Evolutionary conservation across 495 filamentous ascomycete genomes (phyloP), one percentile per base, ranked within the genome.

Genomic region (Jackrogersella minutella): DNA sequence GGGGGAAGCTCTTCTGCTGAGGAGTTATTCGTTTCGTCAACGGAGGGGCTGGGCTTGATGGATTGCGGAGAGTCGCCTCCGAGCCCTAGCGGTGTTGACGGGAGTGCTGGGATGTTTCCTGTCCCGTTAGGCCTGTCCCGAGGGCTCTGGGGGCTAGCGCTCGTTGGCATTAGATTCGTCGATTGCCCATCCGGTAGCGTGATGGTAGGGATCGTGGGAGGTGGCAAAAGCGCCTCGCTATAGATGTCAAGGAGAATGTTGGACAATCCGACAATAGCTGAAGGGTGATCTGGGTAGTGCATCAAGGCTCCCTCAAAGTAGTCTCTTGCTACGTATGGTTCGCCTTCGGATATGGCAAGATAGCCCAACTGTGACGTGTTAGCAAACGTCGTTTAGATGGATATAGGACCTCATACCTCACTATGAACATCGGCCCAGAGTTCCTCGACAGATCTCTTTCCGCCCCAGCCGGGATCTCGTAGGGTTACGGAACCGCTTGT

Each of bases 181-280:
- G 52, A 17, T 41, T 36, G 62, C 13, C 69, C 59, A 50, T 61
- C 63, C 16, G 61, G 50, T 22, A 51, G 16, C 14, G 46, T 19
- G n/a, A 71, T 64, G 21, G 73, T 73, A 5, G 79, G 74, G 2
- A 82, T 77, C 28, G 79, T 73, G 1, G 82, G 78, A 13, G 75
- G 76, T 2, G 81, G 82, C 11, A 81, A 77, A 50, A 86, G 79
- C 43, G 76, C 88, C 71, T 90, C 83, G 58, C 84, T 83, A 77
- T 91, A 95, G n/a, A 93, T 87, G 69, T 97, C 93, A 51, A 98
- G 81, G 6, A 98, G 85, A 22, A 97, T 84, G 62, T 90, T 91
- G 17, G 90, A 92, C 36, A 98, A 80, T 3, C 88, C 89, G 33
- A 97, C 88, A 21, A 89, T 96, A 9, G 92, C 93, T 22, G 82